These are phyloP conservation scores for Candida berthetii DNA, from an alignment of 805 yeast genomes.

Conservation along the genomic window DNA sequence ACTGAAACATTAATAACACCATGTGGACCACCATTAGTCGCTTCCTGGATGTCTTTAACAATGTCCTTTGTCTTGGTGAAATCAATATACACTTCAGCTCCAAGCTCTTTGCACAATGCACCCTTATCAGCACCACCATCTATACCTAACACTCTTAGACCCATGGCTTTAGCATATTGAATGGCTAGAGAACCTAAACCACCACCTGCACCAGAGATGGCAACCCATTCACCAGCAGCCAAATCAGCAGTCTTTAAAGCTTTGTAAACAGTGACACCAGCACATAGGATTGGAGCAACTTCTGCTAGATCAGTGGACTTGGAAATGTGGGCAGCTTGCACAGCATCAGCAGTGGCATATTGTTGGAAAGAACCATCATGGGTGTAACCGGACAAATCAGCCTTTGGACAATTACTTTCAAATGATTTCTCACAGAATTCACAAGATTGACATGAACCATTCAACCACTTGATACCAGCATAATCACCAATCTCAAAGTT, in stretches of 20 bases:
- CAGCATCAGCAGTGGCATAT: constrained; percentile 54
- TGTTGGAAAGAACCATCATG: constrained; percentile 64
- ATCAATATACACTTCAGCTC: constrained; percentile 56
- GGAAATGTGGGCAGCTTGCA: constrained; percentile 51
- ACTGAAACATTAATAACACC: no score
- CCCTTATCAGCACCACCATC: constrained; percentile 70
- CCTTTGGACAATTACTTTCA: constrained; percentile 58
- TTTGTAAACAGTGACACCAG: constrained; percentile 70
- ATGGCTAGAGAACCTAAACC: constrained; percentile 69
- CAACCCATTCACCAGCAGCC: constrained; percentile 61
- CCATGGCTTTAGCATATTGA: constrained; percentile 70
- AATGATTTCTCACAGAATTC: constrained; percentile 48
- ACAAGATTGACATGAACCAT: constrained; percentile 55
- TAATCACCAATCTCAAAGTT: constrained; percentile 54
- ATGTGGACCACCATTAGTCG: constrained; percentile 59
- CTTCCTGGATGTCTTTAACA: constrained; percentile 32
- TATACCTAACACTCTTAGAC: constrained; percentile 57
- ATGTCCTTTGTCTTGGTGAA: constrained; percentile 41
- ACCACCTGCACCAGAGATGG: constrained; percentile 70
- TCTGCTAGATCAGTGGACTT: constrained; percentile 42
- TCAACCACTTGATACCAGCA: constrained; percentile 62
- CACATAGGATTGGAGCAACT: constrained; percentile 58
- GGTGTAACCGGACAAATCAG: constrained; percentile 64
- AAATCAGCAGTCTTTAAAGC: constrained; percentile 51
- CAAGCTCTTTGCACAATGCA: constrained; percentile 40